Evolutionary conservation across 208 protist species (phyloP).

Genomic region (Leishmania tarentolae): DNA sequence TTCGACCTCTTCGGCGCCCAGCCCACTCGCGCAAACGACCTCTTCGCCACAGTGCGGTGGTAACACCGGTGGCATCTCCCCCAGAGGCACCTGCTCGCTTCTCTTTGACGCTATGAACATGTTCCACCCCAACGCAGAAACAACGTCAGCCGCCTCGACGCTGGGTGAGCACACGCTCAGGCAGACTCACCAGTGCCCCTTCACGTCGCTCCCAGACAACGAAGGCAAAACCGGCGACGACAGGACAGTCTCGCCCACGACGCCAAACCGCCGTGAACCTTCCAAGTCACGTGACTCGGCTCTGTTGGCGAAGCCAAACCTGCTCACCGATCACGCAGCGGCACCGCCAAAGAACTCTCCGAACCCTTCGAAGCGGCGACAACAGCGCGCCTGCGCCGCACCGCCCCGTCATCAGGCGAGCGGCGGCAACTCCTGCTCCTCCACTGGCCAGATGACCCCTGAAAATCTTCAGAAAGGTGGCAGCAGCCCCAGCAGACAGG

Average conservation of each 20-base stretch:
- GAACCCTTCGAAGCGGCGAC: background rate
- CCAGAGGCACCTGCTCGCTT: background rate
- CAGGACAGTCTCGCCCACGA: background rate
- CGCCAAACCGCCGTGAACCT: background rate
- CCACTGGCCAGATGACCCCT: background rate
- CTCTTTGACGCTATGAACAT: background rate
- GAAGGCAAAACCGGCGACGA: background rate
- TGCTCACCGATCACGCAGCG: background rate
- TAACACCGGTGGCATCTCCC: background rate
- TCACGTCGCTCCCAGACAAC: background rate
- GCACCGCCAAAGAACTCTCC: background rate
- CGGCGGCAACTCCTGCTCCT: background rate
- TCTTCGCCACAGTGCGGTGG: background rate
- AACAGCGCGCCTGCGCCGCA: background rate
- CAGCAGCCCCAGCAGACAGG: background rate
- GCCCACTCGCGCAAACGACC: background rate
- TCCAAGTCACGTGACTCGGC: background rate
- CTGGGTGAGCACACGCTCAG: background rate
- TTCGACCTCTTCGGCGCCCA: background rate
- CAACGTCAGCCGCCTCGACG: background rate
- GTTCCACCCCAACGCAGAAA: background rate
- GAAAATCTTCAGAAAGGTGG: slow-evolving; percentile 12
- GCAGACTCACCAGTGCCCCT: background rate
- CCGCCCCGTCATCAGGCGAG: background rate
- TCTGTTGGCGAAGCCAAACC: background rate